These are phyloP conservation scores for Leptodontidium sp. DNA, from an alignment of 2,329 filamentous ascomycete species.

Conservation along the genomic window DNA sequence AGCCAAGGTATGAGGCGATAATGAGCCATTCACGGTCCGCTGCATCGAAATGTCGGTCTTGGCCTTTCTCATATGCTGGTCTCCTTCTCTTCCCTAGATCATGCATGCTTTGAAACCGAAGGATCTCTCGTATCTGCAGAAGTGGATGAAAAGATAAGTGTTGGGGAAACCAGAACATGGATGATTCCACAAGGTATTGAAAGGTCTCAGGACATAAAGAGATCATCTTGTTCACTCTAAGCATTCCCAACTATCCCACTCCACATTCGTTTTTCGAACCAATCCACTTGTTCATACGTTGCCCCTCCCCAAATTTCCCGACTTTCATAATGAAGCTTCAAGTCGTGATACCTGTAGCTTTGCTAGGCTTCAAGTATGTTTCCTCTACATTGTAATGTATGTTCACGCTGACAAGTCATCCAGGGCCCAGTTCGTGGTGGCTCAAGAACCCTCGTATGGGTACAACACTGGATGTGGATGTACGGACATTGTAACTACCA, in stretches of 20 bases:
- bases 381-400: not conserved
- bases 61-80: not conserved
- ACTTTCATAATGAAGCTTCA: not conserved
- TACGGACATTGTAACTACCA: conserved; percentile 17
- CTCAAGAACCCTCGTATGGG: not conserved
- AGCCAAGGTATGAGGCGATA: not conserved
- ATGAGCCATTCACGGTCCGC: not conserved
- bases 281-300: not conserved
- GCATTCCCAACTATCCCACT: too few species aligned
- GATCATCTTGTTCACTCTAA: not conserved
- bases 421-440: conserved; percentile 3
- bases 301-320: not conserved
- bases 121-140: not conserved
- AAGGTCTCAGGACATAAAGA: not conserved
- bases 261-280: not conserved
- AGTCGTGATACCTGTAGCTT: not conserved
- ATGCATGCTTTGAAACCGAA: not conserved
- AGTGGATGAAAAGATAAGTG: not conserved
- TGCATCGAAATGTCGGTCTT: not conserved
- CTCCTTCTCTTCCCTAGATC: not conserved
- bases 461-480: conserved; percentile 10
- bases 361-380: conserved; percentile 9
- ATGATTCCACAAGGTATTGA: not conserved
- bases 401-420: not conserved
- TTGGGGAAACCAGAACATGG: not conserved